Conservation (phyloP, 345 rosid species). For the Eucalyptus decipiens region DNA sequence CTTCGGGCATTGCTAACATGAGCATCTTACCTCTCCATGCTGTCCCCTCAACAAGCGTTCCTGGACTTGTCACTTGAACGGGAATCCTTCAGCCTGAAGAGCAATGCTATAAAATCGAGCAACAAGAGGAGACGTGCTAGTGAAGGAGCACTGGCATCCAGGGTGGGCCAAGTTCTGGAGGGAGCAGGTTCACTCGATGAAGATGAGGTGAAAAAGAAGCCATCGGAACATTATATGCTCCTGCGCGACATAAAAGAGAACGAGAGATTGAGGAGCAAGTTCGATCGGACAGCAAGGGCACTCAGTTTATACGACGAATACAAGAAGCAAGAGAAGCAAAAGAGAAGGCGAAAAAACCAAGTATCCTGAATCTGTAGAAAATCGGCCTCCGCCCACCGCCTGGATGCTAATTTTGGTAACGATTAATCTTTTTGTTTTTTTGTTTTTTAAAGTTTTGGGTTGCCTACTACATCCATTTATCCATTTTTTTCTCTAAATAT, state of each 20-base stretch:
- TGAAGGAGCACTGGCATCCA: too few species aligned
- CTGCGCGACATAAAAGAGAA: constrained; percentile 44
- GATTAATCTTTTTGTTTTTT: background rate
- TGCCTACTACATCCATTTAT: too few species aligned
- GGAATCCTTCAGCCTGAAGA: too few species aligned
- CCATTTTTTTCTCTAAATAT: too few species aligned
- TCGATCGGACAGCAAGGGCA: constrained; percentile 9
- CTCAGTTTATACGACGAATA: constrained; percentile 37
- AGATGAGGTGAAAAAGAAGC: constrained; percentile 35
- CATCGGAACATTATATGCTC: constrained; percentile 36
- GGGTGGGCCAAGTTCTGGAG: too few species aligned
- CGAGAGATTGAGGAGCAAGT: constrained; percentile 33
- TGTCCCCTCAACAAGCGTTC: too few species aligned
- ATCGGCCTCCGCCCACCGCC: background rate
- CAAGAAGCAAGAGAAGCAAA: constrained; percentile 28
- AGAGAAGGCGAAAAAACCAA: background rate
- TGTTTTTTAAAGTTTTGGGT: too few species aligned
- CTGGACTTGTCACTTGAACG: too few species aligned
- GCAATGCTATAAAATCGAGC: too few species aligned
- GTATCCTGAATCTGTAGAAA: background rate
- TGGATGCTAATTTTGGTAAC: background rate
- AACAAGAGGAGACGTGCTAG: too few species aligned
- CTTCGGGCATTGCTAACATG: too few species aligned
- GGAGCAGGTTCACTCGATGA: constrained; percentile 7
- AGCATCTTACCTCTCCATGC: too few species aligned